phyloP scores from a whole-genome alignment of 805 yeast species.

The Wickerhamiella australiensis region DNA sequence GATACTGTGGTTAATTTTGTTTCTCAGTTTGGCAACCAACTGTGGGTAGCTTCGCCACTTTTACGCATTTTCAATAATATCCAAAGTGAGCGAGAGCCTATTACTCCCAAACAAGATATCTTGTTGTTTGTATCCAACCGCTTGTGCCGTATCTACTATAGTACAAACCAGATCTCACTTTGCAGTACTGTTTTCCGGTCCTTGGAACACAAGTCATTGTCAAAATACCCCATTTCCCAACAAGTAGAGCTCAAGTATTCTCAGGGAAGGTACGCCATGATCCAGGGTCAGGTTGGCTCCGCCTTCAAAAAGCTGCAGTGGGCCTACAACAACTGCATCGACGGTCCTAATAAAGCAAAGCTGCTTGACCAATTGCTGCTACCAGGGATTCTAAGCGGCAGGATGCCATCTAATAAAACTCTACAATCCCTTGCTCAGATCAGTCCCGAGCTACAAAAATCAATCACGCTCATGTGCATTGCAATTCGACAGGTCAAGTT shows the following conservation, averaged over 20 bases:
- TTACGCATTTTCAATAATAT: slow-evolving; percentile 50
- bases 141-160: slow-evolving; percentile 44
- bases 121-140: slow-evolving; percentile 42
- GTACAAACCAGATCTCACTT: slow-evolving; percentile 32
- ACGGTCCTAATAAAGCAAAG: slow-evolving; percentile 30
- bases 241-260: slow-evolving; percentile 24
- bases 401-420: slow-evolving; percentile 30
- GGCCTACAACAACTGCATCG: slow-evolving; percentile 37
- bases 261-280: slow-evolving; percentile 29
- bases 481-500: slow-evolving; percentile 36
- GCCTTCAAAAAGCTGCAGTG: slow-evolving; percentile 37
- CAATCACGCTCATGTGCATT: slow-evolving; percentile 32
- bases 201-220: slow-evolving; percentile 37
- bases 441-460: slow-evolving; percentile 23
- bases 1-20: slow-evolving; percentile 12
- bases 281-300: slow-evolving; percentile 12
- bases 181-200: slow-evolving; percentile 71
- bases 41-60: slow-evolving; percentile 42
- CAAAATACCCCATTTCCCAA: slow-evolving; percentile 16
- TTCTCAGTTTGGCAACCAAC: slow-evolving; percentile 17
- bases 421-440: slow-evolving; percentile 23
- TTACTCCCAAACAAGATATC: slow-evolving; percentile 34
- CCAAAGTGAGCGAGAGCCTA: slow-evolving; percentile 33
- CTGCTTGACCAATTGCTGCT: slow-evolving; percentile 43
- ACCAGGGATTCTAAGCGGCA: slow-evolving; percentile 43